Base-by-base conservation (phyloP, 805 yeast genomes). In the Lipomyces yamadae region DNA sequence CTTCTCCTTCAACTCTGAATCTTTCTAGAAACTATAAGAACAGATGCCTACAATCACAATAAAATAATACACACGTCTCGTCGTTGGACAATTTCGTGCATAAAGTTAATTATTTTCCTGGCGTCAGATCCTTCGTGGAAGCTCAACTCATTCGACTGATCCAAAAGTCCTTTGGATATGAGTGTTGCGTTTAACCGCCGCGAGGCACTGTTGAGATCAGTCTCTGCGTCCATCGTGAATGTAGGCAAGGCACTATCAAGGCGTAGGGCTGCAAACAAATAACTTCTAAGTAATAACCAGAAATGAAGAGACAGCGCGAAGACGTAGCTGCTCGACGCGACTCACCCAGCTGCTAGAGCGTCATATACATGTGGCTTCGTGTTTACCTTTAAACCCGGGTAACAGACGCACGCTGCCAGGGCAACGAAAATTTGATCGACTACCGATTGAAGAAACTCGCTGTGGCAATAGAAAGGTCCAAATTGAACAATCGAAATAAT, bases 161-260 rank as follows among this genome's bases (percentile, higher is more conserved):
- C 68, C n/a, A 68, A 11, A 5, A 67, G 53, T 10, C 71, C 71
- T 34, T 66, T 65, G 4, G 71, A 68, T 4, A 60, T 33, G 29
- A 68, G 56, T 48, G 62, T 32, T 29, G 61, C 32, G 60, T 68
- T 68, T 18, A 68, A 65, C 39, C 64, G 24, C 7, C 66, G 65
- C 18, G 70, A 66, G 5, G 65, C 70, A 30, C 68, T 63, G 7
- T 53, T 34, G n/a, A 66, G 59, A 59, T 66, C 70, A 3, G 71
- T 68, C 15, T 68, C 71, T 29, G 60, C 58, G 55, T 68, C 71
- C 71, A 68, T 68, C 3, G 15, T 24, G 48, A 37, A 42, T 42
- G 10, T 24, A 11, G 48, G 18, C 24, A 2, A 42, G 15, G 48
- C 8, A 13, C 8, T 7, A 42, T 42, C 24, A 42, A 42, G n/a